Evolutionary conservation across 169 alveolate genomes (phyloP).

Genomic region (Plasmodium vinckei): DNA sequence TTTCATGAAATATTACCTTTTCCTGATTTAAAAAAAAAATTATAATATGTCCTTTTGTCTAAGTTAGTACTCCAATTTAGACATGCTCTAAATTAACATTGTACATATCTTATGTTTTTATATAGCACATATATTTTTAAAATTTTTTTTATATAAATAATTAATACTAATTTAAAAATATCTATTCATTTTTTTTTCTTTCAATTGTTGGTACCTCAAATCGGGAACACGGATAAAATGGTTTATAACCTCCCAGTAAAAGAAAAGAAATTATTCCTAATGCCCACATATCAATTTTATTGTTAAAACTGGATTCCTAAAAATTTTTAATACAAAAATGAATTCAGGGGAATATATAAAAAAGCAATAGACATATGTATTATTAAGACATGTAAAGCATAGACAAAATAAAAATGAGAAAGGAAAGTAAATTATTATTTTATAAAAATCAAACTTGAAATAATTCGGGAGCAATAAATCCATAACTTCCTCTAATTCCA

Average conservation of each 20-base stretch:
- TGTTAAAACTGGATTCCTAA: conserved; percentile 74
- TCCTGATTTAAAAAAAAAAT: conserved; percentile 21
- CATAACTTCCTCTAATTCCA: conserved; percentile 79
- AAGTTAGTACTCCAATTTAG: too few relatives aligned
- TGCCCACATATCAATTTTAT: conserved; percentile 81
- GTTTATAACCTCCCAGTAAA: conserved; percentile 79
- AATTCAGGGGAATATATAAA: neutral
- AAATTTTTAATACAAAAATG: neutral
- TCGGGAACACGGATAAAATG: conserved; percentile 79
- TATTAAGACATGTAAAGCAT: too few relatives aligned
- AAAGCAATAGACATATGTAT: neutral
- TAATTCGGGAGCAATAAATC: conserved; percentile 81
- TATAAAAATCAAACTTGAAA: conserved; percentile 51
- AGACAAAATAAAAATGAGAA: neutral
- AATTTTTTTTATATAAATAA: too few relatives aligned
- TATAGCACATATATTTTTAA: too few relatives aligned
- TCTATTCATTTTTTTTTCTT: neutral
- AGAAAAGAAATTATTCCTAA: conserved; percentile 73
- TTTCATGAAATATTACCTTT: conserved; percentile 77
- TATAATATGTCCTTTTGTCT: too few relatives aligned
- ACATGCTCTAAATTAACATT: too few relatives aligned
- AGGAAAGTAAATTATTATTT: neutral
- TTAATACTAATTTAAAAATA: too few relatives aligned
- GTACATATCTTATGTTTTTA: too few relatives aligned
- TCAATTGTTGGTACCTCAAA: conserved; percentile 36